These are phyloP conservation scores for Cucurbitaria berberidis DNA, from an alignment of 2,329 filamentous ascomycete species.

Conservation along the genomic window DNA sequence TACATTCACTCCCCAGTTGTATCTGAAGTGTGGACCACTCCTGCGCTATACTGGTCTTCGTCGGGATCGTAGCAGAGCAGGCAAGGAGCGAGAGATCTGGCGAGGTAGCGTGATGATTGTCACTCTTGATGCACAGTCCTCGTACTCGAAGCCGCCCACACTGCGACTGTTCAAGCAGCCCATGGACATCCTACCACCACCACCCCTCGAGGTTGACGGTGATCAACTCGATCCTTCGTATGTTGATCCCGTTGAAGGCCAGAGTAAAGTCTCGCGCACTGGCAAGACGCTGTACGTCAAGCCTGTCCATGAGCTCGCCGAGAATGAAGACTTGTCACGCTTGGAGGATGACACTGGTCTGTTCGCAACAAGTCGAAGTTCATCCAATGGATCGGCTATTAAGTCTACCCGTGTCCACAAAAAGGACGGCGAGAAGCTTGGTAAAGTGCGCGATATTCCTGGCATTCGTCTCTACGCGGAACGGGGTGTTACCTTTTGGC, in stretches of 20 bases:
- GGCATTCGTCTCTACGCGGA: conserved; percentile 85
- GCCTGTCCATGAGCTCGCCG: conserved; percentile 84
- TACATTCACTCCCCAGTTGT: conserved; percentile 81
- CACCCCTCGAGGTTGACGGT: conserved; percentile 71
- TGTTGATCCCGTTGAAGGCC: conserved; percentile 85
- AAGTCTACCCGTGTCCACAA: conserved; percentile 57
- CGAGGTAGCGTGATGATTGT: conserved; percentile 95
- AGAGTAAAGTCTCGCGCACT: conserved; percentile 82
- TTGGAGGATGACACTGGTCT: conserved; percentile 82
- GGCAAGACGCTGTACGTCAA: conserved; percentile 88
- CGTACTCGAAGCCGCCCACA: conserved; percentile 77
- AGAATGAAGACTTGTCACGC: conserved; percentile 76
- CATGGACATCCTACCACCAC: conserved; percentile 79
- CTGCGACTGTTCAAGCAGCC: conserved; percentile 87
- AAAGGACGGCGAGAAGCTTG: conserved; percentile 79
- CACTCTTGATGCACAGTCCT: conserved; percentile 81
- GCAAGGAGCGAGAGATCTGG: conserved; percentile 78
- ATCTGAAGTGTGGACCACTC: conserved; percentile 87
- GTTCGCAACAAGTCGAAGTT: conserved; percentile 71
- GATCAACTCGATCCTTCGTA: conserved; percentile 75
- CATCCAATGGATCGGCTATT: conserved; percentile 43
- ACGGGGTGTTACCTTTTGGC: conserved; percentile 91
- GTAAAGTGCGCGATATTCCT: conserved; percentile 81
- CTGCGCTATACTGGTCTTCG: conserved; percentile 87
- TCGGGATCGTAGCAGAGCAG: conserved; percentile 57